Percentiles rank a stretch among this genome's conserved stretches.
Evolutionary conservation across 2,329 filamentous ascomycete species (phyloP).

Genomic region (Colletotrichum sp.): DNA sequence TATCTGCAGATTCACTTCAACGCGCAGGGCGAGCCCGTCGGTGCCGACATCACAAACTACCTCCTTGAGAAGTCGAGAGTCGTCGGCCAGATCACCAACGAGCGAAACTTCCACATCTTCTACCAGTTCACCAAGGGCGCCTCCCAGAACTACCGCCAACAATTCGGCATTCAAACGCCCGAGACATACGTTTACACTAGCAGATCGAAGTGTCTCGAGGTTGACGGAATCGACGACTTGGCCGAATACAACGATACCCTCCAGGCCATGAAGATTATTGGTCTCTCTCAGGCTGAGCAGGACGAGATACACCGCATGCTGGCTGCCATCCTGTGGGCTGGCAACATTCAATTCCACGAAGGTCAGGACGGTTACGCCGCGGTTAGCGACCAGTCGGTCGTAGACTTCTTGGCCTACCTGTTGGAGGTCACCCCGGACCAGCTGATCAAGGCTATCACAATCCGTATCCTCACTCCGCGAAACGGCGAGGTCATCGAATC

Average conservation of each 20-base stretch:
- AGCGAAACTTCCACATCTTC: constrained; percentile 99
- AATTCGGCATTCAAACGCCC: constrained; percentile 89
- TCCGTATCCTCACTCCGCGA: constrained; percentile 78
- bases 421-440: constrained; percentile 84
- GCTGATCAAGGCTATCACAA: constrained; percentile 86
- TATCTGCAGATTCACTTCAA: constrained; percentile 99
- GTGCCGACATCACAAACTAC: constrained; percentile 98
- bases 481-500: constrained; percentile 72
- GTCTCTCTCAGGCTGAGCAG: constrained; percentile 84
- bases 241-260: constrained; percentile 90
- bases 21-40: constrained; percentile 85
- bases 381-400: constrained; percentile 86
- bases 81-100: constrained; percentile 91
- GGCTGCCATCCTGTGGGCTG: constrained; percentile 89
- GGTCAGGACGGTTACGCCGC: constrained; percentile 88
- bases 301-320: constrained; percentile 98
- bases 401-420: constrained; percentile 93
- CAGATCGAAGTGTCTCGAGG: constrained; percentile 91
- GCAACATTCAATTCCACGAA: constrained; percentile 90
- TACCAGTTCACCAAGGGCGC: constrained; percentile 98
- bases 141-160: constrained; percentile 82
- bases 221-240: constrained; percentile 90
- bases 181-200: constrained; percentile 95
- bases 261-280: constrained; percentile 94
- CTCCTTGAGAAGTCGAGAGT: constrained; percentile 94